These are phyloP conservation scores for Penicillium sp. DNA, from an alignment of 2,329 filamentous ascomycete genomes.

Conservation along the genomic window DNA sequence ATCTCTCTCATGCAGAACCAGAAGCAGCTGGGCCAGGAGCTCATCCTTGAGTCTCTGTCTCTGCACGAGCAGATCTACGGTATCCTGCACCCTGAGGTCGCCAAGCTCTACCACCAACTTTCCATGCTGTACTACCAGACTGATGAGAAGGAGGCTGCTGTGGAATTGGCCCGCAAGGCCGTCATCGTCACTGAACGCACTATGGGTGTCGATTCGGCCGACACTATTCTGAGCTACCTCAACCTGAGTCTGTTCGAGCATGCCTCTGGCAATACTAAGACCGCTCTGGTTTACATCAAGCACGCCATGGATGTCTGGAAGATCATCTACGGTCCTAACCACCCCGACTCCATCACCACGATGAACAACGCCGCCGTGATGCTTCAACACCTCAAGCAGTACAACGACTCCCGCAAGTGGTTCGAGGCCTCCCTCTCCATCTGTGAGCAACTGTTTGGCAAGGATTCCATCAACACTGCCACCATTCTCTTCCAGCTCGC, in stretches of 20 bases:
- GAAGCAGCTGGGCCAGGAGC: slow-evolving; percentile 91
- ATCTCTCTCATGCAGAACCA: slow-evolving; percentile 96
- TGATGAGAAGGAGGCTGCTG: slow-evolving; percentile 94
- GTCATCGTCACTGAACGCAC: slow-evolving; percentile 95
- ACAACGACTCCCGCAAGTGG: slow-evolving; percentile 92
- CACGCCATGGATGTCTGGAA: slow-evolving; percentile 96
- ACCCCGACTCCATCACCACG: slow-evolving; percentile 97
- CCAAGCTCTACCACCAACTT: slow-evolving; percentile 87
- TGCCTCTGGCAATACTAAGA: slow-evolving; percentile 82
- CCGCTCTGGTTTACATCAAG: slow-evolving; percentile 82
- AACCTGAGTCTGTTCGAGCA: slow-evolving; percentile 95
- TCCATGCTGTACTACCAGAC: slow-evolving; percentile 96
- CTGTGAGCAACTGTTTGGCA: slow-evolving; percentile 85
- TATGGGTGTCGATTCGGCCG: slow-evolving; percentile 85
- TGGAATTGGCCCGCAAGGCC: slow-evolving; percentile 93
- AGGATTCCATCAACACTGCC: slow-evolving; percentile 85
- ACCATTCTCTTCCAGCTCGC: slow-evolving; percentile 96
- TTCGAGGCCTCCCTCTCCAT: slow-evolving; percentile 89
- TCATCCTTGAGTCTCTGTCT: slow-evolving; percentile 91
- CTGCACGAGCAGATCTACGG: slow-evolving; percentile 98
- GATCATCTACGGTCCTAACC: slow-evolving; percentile 87
- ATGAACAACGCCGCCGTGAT: slow-evolving; percentile 99
- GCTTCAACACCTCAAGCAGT: slow-evolving; percentile 92
- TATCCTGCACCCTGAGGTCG: slow-evolving; percentile 93
- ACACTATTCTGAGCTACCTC: slow-evolving; percentile 92